Evolutionary conservation across 306 rosid genomes (phyloP).

Genomic region (Cicer arietinum): DNA sequence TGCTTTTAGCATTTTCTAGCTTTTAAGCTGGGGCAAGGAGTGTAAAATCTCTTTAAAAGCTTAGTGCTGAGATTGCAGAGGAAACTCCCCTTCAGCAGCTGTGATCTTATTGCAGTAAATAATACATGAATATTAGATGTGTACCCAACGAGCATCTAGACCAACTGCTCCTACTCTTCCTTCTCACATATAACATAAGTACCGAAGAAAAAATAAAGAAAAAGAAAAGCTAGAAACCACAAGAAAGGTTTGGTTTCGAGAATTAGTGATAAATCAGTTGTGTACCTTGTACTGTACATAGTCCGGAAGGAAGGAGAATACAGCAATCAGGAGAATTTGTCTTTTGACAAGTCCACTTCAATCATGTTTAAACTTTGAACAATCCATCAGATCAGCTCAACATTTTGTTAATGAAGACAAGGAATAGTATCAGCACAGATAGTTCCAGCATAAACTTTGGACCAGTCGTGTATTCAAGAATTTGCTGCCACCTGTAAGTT

Average conservation of each 20-base stretch:
- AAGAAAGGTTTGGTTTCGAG: slow-evolving; percentile 20
- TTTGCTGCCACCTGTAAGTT: slow-evolving; percentile 65
- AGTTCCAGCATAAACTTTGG: slow-evolving; percentile 52
- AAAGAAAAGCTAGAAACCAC: slow-evolving; percentile 22
- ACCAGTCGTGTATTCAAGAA: slow-evolving; percentile 44
- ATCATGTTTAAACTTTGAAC: slow-evolving; percentile 37
- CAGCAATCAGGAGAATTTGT: slow-evolving; percentile 42
- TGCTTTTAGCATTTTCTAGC: slow-evolving; percentile 8
- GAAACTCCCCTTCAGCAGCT: slow-evolving; percentile 6
- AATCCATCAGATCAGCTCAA: slow-evolving; percentile 49
- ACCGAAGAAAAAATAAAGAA: neutral
- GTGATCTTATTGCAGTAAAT: neutral
- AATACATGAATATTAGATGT: neutral
- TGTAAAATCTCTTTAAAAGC: neutral
- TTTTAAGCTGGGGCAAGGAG: neutral
- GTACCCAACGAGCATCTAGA: neutral
- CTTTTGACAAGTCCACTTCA: slow-evolving; percentile 34
- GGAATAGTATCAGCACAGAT: slow-evolving; percentile 52
- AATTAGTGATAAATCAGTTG: slow-evolving; percentile 16
- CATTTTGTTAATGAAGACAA: slow-evolving; percentile 49
- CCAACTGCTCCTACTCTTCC: slow-evolving; percentile 19
- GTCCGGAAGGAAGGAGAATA: slow-evolving; percentile 40
- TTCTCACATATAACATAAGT: neutral
- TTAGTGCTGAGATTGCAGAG: neutral
- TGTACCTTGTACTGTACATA: slow-evolving; percentile 45